Conservation (phyloP, 768 basidiomycete genomes). For the Leccinellum rugosiceps region DNA sequence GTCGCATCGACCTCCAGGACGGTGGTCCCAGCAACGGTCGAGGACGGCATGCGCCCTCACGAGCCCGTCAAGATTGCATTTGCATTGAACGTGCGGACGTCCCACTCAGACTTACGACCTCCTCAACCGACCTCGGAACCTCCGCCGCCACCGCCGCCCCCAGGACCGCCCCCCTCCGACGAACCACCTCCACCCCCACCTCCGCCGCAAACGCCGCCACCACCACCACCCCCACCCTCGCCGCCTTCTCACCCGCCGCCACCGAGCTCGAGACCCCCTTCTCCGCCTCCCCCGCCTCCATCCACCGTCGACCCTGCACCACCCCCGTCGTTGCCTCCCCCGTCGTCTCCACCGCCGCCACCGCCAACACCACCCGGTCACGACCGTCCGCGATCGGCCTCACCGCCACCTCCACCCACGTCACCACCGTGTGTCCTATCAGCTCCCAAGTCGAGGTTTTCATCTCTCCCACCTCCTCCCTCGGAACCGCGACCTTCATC, state of each 20-base stretch:
- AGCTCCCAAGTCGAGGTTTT: constrained; percentile 27
- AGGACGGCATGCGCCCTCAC: constrained; percentile 31
- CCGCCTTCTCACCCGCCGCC: constrained; percentile 15
- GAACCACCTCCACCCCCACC: constrained; percentile 25
- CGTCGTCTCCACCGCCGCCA: constrained; percentile 9
- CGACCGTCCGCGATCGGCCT: constrained; percentile 20
- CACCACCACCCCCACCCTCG: constrained; percentile 24
- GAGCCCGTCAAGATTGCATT: constrained; percentile 33
- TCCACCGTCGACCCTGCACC: constrained; percentile 9
- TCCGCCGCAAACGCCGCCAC: constrained; percentile 27
- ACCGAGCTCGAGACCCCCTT: constrained; percentile 23
- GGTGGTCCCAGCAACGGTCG: constrained; percentile 19
- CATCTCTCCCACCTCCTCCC: constrained; percentile 25
- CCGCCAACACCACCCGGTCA: constrained; percentile 11
- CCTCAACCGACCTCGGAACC: constrained; percentile 38
- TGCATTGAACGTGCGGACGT: constrained; percentile 30
- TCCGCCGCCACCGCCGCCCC: constrained; percentile 36
- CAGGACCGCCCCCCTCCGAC: constrained; percentile 28
- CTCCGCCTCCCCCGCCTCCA: constrained; percentile 19
- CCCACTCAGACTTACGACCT: constrained; percentile 20
- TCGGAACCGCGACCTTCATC: constrained; percentile 17
- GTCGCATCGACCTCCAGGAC: constrained; percentile 15
- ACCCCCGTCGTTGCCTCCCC: constrained; percentile 6
- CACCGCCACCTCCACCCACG: constrained; percentile 24
- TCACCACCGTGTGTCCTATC: constrained; percentile 24